Percentiles rank a stretch among this genome's conserved stretches.
Conservation (phyloP, 164 flowering plant species). For the Taxillus chinensis region DNA sequence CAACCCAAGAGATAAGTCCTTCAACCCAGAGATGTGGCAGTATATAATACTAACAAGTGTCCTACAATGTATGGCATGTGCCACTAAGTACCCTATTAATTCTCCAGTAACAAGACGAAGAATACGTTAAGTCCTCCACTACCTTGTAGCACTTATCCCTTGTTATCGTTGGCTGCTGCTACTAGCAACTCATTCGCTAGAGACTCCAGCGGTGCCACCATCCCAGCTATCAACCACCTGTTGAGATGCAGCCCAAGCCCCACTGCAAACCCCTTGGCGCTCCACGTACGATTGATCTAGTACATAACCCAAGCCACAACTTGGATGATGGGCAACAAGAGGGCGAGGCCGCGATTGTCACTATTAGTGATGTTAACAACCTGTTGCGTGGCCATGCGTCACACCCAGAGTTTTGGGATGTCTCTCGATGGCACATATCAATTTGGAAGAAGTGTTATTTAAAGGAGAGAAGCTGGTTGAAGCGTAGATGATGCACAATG, state of each 20-base stretch:
- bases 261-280: background rate
- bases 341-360: constrained; percentile 80
- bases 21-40: too few species aligned
- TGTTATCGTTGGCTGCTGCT: constrained; percentile 26
- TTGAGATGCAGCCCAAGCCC: background rate
- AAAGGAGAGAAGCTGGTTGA: too few species aligned
- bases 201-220: background rate
- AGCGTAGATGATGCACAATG: too few species aligned
- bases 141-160: constrained; percentile 52
- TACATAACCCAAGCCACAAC: constrained; percentile 32
- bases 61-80: too few species aligned
- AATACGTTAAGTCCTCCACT: too few species aligned
- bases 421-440: too few species aligned
- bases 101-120: too few species aligned
- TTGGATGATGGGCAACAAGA: constrained; percentile 64
- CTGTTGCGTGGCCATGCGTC: constrained; percentile 64
- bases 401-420: too few species aligned
- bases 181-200: background rate
- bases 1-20: too few species aligned
- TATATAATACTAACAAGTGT: too few species aligned
- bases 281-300: background rate
- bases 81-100: too few species aligned
- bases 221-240: background rate
- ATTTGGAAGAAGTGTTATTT: too few species aligned
- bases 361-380: constrained; percentile 36